Evolutionary conservation across 2,329 filamentous ascomycete genomes (phyloP).

Genomic region (Cladobotryum mycophilum): DNA sequence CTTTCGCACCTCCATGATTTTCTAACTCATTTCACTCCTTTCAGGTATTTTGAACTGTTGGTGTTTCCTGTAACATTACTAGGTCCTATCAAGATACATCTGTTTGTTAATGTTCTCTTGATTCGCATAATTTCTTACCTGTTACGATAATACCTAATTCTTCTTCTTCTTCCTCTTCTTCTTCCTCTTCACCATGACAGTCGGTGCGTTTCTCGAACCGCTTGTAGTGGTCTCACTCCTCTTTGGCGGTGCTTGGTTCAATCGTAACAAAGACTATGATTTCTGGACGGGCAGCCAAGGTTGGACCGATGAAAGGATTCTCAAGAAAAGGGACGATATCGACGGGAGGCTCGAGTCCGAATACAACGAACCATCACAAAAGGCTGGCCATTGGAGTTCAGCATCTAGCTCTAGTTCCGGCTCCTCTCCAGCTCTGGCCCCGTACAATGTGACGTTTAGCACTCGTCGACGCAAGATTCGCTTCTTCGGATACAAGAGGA

Average conservation of each 20-base stretch:
- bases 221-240: slow-evolving; percentile 37
- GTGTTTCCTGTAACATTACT: no score
- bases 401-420: slow-evolving; percentile 18
- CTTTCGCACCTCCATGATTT: no score
- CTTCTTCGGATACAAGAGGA: slow-evolving; percentile 25
- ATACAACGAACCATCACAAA: slow-evolving; percentile 18
- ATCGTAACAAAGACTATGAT: slow-evolving; percentile 34
- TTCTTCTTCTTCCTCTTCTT: neutral
- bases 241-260: slow-evolving; percentile 39
- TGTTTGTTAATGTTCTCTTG: neutral
- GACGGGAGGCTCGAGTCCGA: slow-evolving; percentile 17
- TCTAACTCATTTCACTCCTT: no score
- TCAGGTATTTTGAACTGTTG: no score
- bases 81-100: no score
- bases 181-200: slow-evolving; percentile 24
- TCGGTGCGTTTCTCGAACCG: slow-evolving; percentile 37
- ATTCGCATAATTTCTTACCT: slow-evolving; percentile 4
- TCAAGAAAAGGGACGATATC: slow-evolving; percentile 27
- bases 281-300: slow-evolving; percentile 19
- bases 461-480: slow-evolving; percentile 29
- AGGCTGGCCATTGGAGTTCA: slow-evolving; percentile 1
- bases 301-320: slow-evolving; percentile 15
- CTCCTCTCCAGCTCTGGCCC: slow-evolving; percentile 21
- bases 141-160: slow-evolving; percentile 7
- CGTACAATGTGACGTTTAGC: slow-evolving; percentile 17